Evolutionary conservation across 176 grass and related monocot genomes (phyloP).

Genomic region (Hyparrhenia diplandra): DNA sequence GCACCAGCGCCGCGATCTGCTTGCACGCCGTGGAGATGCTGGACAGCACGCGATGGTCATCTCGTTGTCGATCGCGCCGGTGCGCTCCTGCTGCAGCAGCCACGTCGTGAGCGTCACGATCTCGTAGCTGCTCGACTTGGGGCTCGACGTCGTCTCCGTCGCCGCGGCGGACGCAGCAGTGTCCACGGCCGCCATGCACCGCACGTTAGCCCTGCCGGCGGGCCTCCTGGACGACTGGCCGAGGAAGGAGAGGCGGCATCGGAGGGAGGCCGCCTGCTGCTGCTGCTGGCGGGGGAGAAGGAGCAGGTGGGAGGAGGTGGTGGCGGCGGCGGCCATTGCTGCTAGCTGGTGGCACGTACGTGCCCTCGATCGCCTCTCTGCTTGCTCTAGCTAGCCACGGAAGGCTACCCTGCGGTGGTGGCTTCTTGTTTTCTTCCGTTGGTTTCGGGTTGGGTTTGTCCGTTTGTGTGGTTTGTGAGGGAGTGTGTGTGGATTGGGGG

Average conservation of each 20-base stretch:
- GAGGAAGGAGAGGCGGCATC: conserved; percentile 32
- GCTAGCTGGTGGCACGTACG: not conserved
- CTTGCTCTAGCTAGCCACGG: not conserved
- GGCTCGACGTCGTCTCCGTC: not conserved
- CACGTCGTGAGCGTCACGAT: conserved; percentile 85
- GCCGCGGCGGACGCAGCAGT: conserved; percentile 13
- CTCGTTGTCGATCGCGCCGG: conserved; percentile 78
- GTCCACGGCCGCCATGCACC: conserved; percentile 68
- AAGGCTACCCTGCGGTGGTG: not conserved
- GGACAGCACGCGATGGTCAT: conserved; percentile 84
- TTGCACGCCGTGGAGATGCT: conserved; percentile 99
- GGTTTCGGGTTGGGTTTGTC: conserved; percentile 9
- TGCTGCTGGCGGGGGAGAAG: conserved; percentile 46
- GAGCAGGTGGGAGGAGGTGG: conserved; percentile 54
- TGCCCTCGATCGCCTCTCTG: not conserved
- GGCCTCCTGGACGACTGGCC: not conserved
- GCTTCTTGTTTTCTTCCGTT: conserved; percentile 33
- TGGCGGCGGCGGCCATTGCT: conserved; percentile 43
- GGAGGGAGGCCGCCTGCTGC: conserved; percentile 31
- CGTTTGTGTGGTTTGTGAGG: conserved; percentile 36
- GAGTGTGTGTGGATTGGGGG: conserved; percentile 68
- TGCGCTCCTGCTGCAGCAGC: conserved; percentile 88
- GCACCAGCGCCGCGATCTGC: conserved; percentile 92
- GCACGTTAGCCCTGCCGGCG: conserved; percentile 13
- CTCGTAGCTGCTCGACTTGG: conserved; percentile 60